These are phyloP conservation scores for Durusdinium trenchii DNA, from an alignment of 73 alveolate genomes.

Conservation along the genomic window DNA sequence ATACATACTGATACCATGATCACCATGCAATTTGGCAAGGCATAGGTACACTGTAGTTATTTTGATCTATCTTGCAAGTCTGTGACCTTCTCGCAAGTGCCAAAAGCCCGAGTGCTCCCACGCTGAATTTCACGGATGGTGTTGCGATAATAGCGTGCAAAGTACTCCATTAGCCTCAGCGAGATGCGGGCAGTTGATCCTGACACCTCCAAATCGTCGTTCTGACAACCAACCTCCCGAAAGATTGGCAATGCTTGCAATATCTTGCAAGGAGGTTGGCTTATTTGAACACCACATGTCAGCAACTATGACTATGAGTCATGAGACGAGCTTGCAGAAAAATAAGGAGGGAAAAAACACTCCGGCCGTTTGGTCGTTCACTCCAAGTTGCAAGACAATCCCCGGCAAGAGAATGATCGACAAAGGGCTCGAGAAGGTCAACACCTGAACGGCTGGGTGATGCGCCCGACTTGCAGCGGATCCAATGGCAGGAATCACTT, in stretches of 20 bases:
- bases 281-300: no score
- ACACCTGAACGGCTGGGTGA: constrained; percentile 16
- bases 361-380: no score
- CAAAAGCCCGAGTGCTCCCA: background rate
- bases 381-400: constrained; percentile 45
- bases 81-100: background rate
- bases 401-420: constrained; percentile 47
- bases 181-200: background rate
- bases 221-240: background rate
- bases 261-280: no score
- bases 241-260: background rate
- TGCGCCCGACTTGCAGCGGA: background rate
- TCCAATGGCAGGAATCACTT: background rate
- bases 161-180: constrained; percentile 88
- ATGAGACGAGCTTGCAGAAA: no score
- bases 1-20: no score
- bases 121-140: constrained; percentile 91
- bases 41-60: background rate
- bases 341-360: no score
- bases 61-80: background rate
- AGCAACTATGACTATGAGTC: no score
- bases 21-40: no score
- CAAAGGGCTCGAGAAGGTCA: constrained; percentile 90
- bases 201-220: background rate
- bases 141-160: constrained; percentile 88